Percentiles rank a stretch among this genome's conserved stretches.
Evolutionary conservation across 495 filamentous ascomycete genomes (phyloP).

Genomic region (Aspergillus sclerotioniger): DNA sequence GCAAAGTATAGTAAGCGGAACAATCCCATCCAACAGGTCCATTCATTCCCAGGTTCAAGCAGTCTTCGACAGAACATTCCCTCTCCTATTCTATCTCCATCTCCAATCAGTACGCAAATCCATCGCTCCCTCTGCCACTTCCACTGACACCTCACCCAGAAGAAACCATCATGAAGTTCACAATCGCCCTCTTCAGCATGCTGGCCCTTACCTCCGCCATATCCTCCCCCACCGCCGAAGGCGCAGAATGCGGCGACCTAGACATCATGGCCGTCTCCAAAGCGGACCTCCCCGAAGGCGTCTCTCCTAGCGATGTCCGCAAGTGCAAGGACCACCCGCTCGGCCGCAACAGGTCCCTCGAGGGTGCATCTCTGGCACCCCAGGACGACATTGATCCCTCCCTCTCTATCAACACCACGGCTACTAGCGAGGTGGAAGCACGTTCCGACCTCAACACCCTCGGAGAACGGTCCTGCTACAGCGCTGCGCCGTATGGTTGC

Average conservation of each 20-base stretch:
- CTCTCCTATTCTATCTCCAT: background rate
- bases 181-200: constrained; percentile 7
- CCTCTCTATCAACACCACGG: background rate
- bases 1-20: too few relatives aligned
- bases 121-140: too few relatives aligned
- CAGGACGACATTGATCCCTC: background rate
- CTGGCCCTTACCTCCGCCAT: constrained; percentile 1
- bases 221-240: background rate
- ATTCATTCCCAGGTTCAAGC: too few relatives aligned
- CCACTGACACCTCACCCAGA: too few relatives aligned
- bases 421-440: background rate
- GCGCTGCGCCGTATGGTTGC: constrained; percentile 8
- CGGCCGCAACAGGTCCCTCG: constrained; percentile 2
- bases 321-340: constrained; percentile 8
- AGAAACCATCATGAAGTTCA: background rate
- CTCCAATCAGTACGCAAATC: too few relatives aligned
- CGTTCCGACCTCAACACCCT: background rate
- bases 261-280: constrained; percentile 4
- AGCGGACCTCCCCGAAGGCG: constrained; percentile 4
- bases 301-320: constrained; percentile 6
- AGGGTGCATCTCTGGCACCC: constrained; percentile 7
- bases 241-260: constrained; percentile 7
- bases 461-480: background rate
- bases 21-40: too few relatives aligned
- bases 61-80: too few relatives aligned